Evolutionary conservation across 2,329 filamentous ascomycete genomes (phyloP), one percentile per base, ranked within the genome.

Genomic region (Cordyceps tenuipes): DNA sequence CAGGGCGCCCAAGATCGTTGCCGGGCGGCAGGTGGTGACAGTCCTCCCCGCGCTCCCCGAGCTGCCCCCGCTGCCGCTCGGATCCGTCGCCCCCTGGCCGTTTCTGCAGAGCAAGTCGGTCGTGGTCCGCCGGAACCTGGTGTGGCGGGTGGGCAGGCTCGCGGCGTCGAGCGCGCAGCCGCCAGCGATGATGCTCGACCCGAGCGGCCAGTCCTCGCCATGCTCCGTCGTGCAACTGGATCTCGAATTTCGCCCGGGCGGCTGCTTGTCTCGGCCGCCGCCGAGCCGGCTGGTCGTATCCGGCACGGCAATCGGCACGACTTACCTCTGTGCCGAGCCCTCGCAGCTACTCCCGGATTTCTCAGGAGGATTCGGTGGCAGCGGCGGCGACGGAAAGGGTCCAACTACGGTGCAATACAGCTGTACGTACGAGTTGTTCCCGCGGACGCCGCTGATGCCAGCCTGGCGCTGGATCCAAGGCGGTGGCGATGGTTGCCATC

Each of bases 121-220:
- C 17, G 4, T 47, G 1, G 23, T 52, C 10, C 48, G 57, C 15
- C 52, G 36, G 26, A 34, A 59, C 34, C 3, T 59, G 3, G 10
- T 52, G 19, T 48, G 43, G 26, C 39, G 57, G 8, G n/a, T 48
- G 4, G 57, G 48, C 13, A 41, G 39, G 13, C 57, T 59, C 10
- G 34, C 13, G 8, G 57, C 29, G 13, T 51, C 39, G 26, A 47
- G 57, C 29, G 23, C n/a, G 39, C 57, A 59, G 39, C 57, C 56
- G 13, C 48, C 56, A 10, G 56, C 56, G 17, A 50, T 58, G 48
- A 59, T 59, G 56, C 48, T 59, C 8, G 56, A 59, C n/a, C 48
- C 56, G 8, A 36, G 36, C 8, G 48, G 48, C n/a, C 36, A 36
- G 12, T 51, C 56, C n/a, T 59, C 56, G 8, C 48, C 56, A 4